Percentiles rank a stretch among this genome's conserved stretches.
These are phyloP conservation scores for Colletotrichum melonis DNA, from an alignment of 2,329 filamentous ascomycete species.

Conservation along the genomic window DNA sequence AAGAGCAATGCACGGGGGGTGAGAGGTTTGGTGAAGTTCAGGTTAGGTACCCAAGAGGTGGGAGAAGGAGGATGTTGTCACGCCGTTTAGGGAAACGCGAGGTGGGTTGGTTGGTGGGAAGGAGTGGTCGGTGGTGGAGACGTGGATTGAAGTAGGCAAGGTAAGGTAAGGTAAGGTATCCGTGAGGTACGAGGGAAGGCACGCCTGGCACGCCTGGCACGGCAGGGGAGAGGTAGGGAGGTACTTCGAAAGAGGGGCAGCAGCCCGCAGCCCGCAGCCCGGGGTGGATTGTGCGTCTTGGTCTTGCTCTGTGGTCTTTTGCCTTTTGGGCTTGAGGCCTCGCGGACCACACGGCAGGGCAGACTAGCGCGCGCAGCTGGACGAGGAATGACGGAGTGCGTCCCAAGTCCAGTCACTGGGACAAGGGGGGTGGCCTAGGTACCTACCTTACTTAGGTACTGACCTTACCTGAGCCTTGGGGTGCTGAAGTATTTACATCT, in stretches of 20 bases:
- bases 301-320: constrained; percentile 1
- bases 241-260: constrained; percentile 31
- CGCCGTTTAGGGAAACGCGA: constrained; percentile 29
- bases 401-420: constrained; percentile 26
- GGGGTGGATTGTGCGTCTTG: constrained; percentile 14
- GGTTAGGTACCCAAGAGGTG: constrained; percentile 20
- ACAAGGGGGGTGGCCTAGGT: neutral
- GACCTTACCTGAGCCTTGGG: too few relatives aligned
- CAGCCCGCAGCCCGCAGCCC: neutral
- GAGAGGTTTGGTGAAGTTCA: constrained; percentile 23
- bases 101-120: constrained; percentile 30
- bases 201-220: too few relatives aligned
- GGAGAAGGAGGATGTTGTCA: constrained; percentile 29
- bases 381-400: constrained; percentile 34
- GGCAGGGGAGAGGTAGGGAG: constrained; percentile 13
- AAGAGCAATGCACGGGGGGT: neutral
- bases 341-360: constrained; percentile 34
- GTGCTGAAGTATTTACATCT: too few relatives aligned
- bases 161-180: neutral
- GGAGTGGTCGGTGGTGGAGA: neutral
- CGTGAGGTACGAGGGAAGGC: constrained; percentile 1
- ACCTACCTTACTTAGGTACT: too few relatives aligned
- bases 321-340: constrained; percentile 22
- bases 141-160: constrained; percentile 7
- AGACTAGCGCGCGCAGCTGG: constrained; percentile 35